phyloP scores from a whole-genome alignment of 78 protist species.

The Ministeria vibrans region DNA sequence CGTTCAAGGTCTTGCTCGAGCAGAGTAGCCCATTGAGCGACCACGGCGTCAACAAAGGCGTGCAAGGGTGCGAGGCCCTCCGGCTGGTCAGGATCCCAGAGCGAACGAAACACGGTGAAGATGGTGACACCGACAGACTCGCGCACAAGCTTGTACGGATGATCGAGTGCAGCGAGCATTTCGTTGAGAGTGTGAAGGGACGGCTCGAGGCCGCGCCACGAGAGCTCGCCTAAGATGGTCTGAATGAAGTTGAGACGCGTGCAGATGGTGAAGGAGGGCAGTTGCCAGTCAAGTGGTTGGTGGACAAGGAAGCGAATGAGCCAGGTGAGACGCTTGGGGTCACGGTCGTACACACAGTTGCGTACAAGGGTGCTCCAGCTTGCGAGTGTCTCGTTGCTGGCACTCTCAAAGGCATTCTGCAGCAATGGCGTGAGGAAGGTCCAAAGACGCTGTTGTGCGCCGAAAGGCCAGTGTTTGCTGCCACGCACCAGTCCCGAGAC shows the following conservation, averaged over 20 bases:
- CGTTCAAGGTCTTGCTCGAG: too few species aligned
- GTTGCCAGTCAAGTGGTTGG: neutral
- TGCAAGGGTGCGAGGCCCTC: too few species aligned
- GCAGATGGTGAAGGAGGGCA: neutral
- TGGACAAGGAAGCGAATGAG: neutral
- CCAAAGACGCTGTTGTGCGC: neutral
- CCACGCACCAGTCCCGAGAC: constrained; percentile 5
- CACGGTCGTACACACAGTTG: constrained; percentile 16
- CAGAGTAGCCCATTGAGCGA: too few species aligned
- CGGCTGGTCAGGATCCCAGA: neutral
- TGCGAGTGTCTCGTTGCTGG: constrained; percentile 3
- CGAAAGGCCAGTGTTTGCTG: constrained; percentile 18
- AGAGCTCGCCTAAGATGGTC: neutral
- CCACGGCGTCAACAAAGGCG: too few species aligned
- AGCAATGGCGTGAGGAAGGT: neutral
- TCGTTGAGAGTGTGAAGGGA: neutral
- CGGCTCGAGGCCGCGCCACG: constrained; percentile 16
- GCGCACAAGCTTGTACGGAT: constrained; percentile 30
- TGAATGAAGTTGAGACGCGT: constrained; percentile 10
- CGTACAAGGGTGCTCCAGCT: constrained; percentile 6
- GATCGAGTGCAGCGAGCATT: neutral
- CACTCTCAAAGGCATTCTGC: neutral
- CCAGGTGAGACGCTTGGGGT: constrained; percentile 2
- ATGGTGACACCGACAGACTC: neutral
- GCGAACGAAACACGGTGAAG: neutral